Percentiles rank a stretch among this genome's conserved stretches.
phyloP scores from a whole-genome alignment of 305 asterid species.

The Galium porrigens region DNA sequence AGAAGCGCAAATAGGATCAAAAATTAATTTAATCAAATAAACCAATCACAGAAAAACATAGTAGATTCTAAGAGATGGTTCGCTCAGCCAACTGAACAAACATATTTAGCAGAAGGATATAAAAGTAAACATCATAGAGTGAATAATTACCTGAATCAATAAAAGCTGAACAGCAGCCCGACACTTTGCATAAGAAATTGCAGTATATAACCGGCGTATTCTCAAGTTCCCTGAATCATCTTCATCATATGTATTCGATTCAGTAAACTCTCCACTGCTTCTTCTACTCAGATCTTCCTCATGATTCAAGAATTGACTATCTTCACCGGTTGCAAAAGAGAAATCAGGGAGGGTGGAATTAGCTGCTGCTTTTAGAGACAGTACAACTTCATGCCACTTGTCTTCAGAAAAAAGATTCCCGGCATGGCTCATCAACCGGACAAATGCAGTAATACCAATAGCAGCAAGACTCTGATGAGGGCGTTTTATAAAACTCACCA shows the following conservation, averaged over 20 bases:
- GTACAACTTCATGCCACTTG: slow-evolving; percentile 85
- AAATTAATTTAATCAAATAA: neutral
- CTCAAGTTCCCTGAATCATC: slow-evolving; percentile 49
- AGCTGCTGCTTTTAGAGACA: slow-evolving; percentile 74
- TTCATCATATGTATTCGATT: slow-evolving; percentile 25
- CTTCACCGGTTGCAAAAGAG: slow-evolving; percentile 60
- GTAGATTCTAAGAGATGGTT: neutral
- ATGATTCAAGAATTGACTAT: slow-evolving; percentile 26
- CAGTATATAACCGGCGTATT: slow-evolving; percentile 44
- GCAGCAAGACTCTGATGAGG: slow-evolving; percentile 99
- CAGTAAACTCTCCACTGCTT: slow-evolving; percentile 43
- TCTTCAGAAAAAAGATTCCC: slow-evolving; percentile 84
- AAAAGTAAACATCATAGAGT: neutral
- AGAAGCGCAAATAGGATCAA: slow-evolving; percentile 4
- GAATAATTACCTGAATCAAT: slow-evolving; percentile 58
- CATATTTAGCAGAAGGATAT: neutral
- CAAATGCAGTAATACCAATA: slow-evolving; percentile 94
- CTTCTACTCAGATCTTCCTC: slow-evolving; percentile 38
- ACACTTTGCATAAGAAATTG: slow-evolving; percentile 74
- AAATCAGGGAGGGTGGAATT: slow-evolving; percentile 70
- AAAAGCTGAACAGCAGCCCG: slow-evolving; percentile 93
- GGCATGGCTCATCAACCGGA: slow-evolving; percentile 91
- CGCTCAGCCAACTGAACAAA: neutral
- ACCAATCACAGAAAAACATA: neutral
- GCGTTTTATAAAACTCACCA: slow-evolving; percentile 86